A percentile compares a stretch with the other conserved stretches of the same genome.
Evolutionary conservation across 495 filamentous ascomycete genomes (phyloP).

Genomic region (Thermothielavioides terrestris): DNA sequence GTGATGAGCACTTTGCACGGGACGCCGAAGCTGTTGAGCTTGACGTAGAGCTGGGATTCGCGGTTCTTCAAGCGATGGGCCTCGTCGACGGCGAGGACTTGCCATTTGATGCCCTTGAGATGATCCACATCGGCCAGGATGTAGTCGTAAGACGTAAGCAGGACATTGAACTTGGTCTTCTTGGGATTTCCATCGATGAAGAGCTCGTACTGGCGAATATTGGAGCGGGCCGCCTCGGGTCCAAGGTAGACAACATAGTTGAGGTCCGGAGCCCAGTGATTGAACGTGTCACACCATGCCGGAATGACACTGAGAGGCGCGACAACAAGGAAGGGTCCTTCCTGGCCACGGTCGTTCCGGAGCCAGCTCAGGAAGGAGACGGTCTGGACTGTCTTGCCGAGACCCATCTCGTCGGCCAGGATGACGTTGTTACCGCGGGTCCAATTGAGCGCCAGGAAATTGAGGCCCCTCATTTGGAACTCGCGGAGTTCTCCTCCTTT

Average conservation of each 20-base stretch:
- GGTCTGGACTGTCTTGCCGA: constrained; percentile 97
- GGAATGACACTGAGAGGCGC: constrained; percentile 94
- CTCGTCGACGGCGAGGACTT: constrained; percentile 92
- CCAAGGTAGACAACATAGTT: constrained; percentile 98
- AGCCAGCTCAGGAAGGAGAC: constrained; percentile 97
- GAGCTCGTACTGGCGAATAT: constrained; percentile 80
- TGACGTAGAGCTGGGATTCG: constrained; percentile 82
- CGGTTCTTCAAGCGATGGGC: constrained; percentile 95
- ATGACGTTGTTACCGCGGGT: constrained; percentile 86
- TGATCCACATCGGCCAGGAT: constrained; percentile 71
- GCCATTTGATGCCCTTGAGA: constrained; percentile 86
- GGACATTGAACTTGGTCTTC: constrained; percentile 85
- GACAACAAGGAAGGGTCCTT: constrained; percentile 92
- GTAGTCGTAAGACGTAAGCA: constrained; percentile 95
- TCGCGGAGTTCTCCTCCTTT: constrained; percentile 78
- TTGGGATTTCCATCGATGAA: constrained; percentile 73
- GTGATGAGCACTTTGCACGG: constrained; percentile 88
- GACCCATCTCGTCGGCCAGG: constrained; percentile 95
- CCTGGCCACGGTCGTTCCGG: constrained; percentile 78
- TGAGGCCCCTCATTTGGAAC: constrained; percentile 89
- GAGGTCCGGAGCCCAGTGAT: constrained; percentile 88
- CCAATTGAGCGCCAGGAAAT: constrained; percentile 95
- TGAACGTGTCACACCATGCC: constrained; percentile 96
- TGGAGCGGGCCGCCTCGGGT: constrained; percentile 67
- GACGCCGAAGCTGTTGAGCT: constrained; percentile 73